phyloP scores from a whole-genome alignment of 2,329 filamentous ascomycete genomes.

The Calonectria pseudoreteaudii region DNA sequence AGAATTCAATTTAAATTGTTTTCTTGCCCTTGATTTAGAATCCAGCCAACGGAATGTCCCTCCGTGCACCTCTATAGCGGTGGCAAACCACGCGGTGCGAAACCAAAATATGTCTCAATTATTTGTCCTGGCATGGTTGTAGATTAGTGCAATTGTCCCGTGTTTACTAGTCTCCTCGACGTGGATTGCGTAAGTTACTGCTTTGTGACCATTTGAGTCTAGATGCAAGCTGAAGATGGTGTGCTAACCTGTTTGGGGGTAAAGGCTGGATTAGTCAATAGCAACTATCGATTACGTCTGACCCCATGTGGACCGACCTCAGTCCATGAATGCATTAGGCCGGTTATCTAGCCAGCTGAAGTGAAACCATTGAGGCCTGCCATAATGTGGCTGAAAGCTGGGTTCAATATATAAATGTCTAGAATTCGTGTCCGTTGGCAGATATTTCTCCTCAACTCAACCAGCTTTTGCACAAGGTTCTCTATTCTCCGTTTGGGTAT shows the following conservation, averaged over 20 bases:
- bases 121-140: background rate
- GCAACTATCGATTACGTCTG: background rate
- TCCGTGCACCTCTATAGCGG: too few relatives aligned
- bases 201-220: background rate
- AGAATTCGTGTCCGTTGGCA: background rate
- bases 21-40: too few relatives aligned
- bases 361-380: background rate
- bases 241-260: background rate
- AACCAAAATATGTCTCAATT: too few relatives aligned
- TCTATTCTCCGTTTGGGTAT: background rate
- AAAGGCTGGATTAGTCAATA: background rate
- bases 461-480: background rate
- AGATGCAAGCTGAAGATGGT: background rate
- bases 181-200: background rate
- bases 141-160: background rate
- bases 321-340: background rate
- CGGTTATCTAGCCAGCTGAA: background rate
- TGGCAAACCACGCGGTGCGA: too few relatives aligned
- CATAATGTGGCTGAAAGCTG: background rate
- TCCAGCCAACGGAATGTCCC: too few relatives aligned
- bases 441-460: background rate
- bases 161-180: background rate
- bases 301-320: background rate
- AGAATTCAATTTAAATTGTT: too few relatives aligned
- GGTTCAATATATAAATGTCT: background rate